Evolutionary conservation across 2,329 filamentous ascomycete genomes (phyloP), one percentile per base, ranked within the genome.

Genomic region (Paecilomyces sp.): DNA sequence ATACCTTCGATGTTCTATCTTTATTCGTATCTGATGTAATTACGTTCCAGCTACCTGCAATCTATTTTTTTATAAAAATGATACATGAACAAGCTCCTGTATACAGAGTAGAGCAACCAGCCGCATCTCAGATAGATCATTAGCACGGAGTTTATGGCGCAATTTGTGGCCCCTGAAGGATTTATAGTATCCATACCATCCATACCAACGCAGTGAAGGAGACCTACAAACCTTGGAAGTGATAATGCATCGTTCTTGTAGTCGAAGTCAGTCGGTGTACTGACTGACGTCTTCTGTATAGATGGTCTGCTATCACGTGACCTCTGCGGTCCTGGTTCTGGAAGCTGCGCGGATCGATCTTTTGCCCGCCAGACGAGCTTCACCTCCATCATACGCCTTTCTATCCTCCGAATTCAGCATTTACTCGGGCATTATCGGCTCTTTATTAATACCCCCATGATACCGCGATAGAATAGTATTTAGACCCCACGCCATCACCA

Each of bases 401-500:
- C 15, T 47, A n/a, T n/a, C 6, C 41, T 47, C 15, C 18, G 3
- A 3, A 22, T 18, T 47, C 13, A 3, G 18, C 41, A 47, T 22
- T 47, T 47, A n/a, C 41, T 5, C 41, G 41, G n/a, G 22, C 51
- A 30, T 53, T 25, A 53, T 53, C 51, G 11, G 3, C 4, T n/a
- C 25, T 24, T 36, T 55, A 25, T 34, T 51, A 8, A 5, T 57
- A 41, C 33, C 12, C 24, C 25, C 36, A 57, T 50, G 55, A 57
- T 47, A 13, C 11, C 15, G 28, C 55, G 34, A 47, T 57, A 57
- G 55, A 57, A 25, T 22, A 15, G n/a, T 24, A 18, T 54, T 55
- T 22, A 15, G 33, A 13, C 51, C 30, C 18, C 18, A 33, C 55
- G 63, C 65, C 66, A 62, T 70, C 73, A 80, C 65, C 55, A 97